These are phyloP conservation scores for Moricandia moricandioides DNA, from an alignment of 345 rosid species.

Conservation along the genomic window DNA sequence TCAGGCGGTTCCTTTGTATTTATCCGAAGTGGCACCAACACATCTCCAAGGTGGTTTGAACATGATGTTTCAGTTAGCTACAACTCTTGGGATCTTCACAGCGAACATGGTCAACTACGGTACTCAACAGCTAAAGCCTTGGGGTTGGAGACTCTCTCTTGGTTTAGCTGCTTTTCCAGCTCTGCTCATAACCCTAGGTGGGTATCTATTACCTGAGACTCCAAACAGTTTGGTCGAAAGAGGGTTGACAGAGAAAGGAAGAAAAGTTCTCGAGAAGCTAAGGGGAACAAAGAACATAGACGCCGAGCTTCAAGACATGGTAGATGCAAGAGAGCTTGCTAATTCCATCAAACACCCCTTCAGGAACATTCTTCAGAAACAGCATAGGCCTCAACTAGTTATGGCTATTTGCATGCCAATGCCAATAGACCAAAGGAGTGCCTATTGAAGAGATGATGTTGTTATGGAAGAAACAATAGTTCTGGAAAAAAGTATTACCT, in stretches of 20 bases:
- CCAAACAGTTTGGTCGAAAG: conserved; percentile 88
- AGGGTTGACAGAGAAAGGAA: conserved; percentile 57
- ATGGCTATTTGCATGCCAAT: conserved; percentile 83
- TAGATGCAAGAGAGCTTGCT: conserved; percentile 88
- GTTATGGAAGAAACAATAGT: conserved; percentile 90
- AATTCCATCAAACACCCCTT: conserved; percentile 84
- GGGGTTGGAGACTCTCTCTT: conserved; percentile 98
- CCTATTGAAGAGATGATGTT: conserved; percentile 91
- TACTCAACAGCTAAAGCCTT: conserved; percentile 71
- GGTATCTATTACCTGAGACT: conserved; percentile 71
- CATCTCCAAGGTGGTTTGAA: conserved; percentile 91
- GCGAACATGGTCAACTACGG: conserved; percentile 94
- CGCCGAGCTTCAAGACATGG: conserved; percentile 84
- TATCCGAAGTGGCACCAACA: conserved; percentile 93
- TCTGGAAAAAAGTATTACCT: conserved; percentile 73
- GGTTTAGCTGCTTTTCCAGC: conserved; percentile 92
- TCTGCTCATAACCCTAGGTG: conserved; percentile 72
- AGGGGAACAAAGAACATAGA: conserved; percentile 67
- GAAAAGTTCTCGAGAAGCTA: conserved; percentile 61
- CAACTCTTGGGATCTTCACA: conserved; percentile 77
- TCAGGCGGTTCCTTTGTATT: conserved; percentile 80
- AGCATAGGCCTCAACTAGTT: conserved; percentile 75
- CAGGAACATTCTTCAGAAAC: conserved; percentile 67
- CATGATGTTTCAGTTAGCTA: conserved; percentile 96
- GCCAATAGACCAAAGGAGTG: conserved; percentile 72